phyloP scores from a whole-genome alignment of 1,284 basidiomycete genomes.

The Puccinia sorghi region DNA sequence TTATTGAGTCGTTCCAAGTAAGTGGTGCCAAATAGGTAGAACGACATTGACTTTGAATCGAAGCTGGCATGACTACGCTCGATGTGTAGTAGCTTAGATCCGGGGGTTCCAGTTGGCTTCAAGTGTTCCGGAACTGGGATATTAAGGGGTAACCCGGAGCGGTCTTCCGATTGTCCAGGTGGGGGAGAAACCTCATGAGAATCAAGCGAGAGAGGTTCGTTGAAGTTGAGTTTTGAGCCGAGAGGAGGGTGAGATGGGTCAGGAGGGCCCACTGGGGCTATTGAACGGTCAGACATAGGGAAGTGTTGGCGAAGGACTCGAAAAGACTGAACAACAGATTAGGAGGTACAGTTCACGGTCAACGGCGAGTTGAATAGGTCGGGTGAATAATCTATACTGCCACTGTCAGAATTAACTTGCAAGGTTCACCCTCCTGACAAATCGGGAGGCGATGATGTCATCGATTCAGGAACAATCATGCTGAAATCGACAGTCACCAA shows the following conservation, averaged over 20 bases:
- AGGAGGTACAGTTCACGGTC: neutral
- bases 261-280: slow-evolving; percentile 34
- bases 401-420: too few species aligned
- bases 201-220: slow-evolving; percentile 14
- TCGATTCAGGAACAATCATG: too few species aligned
- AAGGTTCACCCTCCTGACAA: too few species aligned
- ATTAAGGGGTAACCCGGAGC: slow-evolving; percentile 18
- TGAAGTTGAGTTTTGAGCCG: slow-evolving; percentile 28
- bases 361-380: neutral
- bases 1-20: slow-evolving; percentile 53
- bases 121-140: slow-evolving; percentile 53
- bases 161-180: slow-evolving; percentile 16
- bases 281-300: slow-evolving; percentile 29
- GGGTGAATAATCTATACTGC: too few species aligned
- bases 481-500: too few species aligned
- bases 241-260: slow-evolving; percentile 26
- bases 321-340: neutral
- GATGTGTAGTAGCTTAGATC: slow-evolving; percentile 54
- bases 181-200: slow-evolving; percentile 4
- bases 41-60: slow-evolving; percentile 54
- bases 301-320: neutral
- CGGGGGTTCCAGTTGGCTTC: slow-evolving; percentile 55
- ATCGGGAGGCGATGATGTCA: neutral
- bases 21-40: slow-evolving; percentile 56
- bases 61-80: slow-evolving; percentile 56